Conservation (phyloP, 2,329 filamentous ascomycete species). For the Apiospora kogelbergensis region DNA sequence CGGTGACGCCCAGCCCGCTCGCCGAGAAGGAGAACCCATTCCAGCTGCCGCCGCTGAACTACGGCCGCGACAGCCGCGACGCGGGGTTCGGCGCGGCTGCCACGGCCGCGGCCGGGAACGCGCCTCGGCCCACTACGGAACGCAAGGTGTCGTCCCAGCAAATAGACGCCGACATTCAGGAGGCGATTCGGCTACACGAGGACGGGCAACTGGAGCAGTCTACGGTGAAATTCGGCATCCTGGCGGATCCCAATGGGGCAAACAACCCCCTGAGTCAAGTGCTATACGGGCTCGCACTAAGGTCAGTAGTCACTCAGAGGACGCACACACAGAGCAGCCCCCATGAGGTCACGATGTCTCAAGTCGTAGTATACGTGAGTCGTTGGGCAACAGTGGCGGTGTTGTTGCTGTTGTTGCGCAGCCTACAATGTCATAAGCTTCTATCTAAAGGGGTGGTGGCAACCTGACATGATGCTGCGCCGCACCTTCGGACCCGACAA, state of each 20-base stretch:
- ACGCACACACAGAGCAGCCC: background rate
- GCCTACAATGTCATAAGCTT: background rate
- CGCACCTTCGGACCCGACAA: background rate
- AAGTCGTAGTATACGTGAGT: background rate
- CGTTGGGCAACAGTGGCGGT: background rate
- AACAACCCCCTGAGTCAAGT: slow-evolving; percentile 97
- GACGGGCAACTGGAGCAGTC: slow-evolving; percentile 74
- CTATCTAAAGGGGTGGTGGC: background rate
- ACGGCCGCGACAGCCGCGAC: background rate
- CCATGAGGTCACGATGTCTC: background rate
- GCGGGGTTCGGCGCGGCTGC: background rate
- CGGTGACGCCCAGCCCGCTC: slow-evolving; percentile 31
- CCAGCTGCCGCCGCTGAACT: slow-evolving; percentile 13
- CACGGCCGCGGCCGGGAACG: background rate
- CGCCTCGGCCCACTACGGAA: slow-evolving; percentile 18
- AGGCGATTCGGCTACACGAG: slow-evolving; percentile 94
- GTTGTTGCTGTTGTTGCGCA: background rate
- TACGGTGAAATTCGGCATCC: slow-evolving; percentile 78
- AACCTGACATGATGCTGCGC: background rate
- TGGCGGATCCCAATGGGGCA: slow-evolving; percentile 80
- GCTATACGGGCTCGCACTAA: slow-evolving; percentile 86
- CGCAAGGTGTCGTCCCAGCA: slow-evolving; percentile 48
- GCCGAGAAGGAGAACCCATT: slow-evolving; percentile 29
- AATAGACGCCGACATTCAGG: slow-evolving; percentile 76
- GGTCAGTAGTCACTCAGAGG: slow-evolving; percentile 49